Evolutionary conservation across 2,329 filamentous ascomycete genomes (phyloP).

Genomic region (Sarocladium brachiariae): DNA sequence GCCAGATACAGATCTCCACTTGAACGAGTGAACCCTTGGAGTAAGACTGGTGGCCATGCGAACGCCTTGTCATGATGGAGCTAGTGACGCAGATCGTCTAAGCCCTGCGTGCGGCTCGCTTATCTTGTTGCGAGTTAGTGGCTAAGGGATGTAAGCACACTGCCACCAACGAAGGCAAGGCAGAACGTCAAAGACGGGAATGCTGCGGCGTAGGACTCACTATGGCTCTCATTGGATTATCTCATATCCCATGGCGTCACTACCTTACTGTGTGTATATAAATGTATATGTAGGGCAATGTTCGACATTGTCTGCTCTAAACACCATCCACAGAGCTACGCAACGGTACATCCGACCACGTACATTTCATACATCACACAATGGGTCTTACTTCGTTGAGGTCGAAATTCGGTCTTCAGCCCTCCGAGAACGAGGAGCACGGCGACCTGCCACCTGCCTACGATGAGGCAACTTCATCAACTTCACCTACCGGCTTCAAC

Average conservation of each 20-base stretch:
- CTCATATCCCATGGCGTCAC: no score
- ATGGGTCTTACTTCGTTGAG: neutral
- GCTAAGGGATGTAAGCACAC: neutral
- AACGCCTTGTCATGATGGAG: neutral
- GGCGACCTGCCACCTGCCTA: neutral
- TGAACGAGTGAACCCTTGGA: no score
- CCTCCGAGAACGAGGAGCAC: neutral
- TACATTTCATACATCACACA: no score
- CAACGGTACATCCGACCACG: no score
- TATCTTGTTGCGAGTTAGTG: neutral
- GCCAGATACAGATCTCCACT: neutral
- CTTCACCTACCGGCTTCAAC: neutral
- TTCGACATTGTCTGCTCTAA: no score
- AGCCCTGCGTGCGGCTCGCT: neutral
- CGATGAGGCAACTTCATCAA: neutral
- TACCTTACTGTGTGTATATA: no score
- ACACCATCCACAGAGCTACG: no score
- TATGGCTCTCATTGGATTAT: no score
- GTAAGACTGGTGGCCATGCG: neutral
- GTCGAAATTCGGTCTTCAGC: neutral
- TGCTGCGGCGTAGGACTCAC: neutral
- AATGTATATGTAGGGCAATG: no score
- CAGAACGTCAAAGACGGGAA: neutral
- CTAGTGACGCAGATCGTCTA: constrained; percentile 5
- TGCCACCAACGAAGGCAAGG: no score